Evolutionary conservation across 306 rosid genomes (phyloP), one percentile per base, ranked within the genome.

Genomic region (Begonia peltatifolia): DNA sequence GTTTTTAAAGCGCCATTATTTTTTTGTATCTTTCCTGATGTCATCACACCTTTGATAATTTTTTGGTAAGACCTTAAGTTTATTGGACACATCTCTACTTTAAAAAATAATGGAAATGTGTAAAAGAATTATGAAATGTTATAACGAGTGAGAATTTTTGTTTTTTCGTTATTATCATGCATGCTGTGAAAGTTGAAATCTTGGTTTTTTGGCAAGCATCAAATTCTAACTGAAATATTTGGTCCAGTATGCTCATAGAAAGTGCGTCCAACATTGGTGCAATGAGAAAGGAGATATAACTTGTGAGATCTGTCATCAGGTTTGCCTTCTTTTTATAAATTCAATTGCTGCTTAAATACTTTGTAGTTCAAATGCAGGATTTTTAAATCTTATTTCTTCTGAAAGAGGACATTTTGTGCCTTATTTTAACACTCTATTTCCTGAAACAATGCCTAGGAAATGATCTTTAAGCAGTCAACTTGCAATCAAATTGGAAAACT

Each of bases 261-360:
- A 89, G 72, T 89, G 97, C 43, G 95, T 89, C 53, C 97, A 89
- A 77, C 90, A 78, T 68, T 89, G 97, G 97, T 89, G 97, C 70
- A 70, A 89, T 65, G 97, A 89, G 78, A 89, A 89, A 78, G 97
- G 97, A 48, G 97, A 89, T 75, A 82, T 70, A 54, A 85, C 69
- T 70, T 89, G 97, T 63, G 95, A 85, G 74, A 89, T 89, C 52
- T 89, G 97, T 54, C 95, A 89, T 74, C 87, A 85, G 97, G 97
- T 89, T 71, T 66, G 62, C 59, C 46, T 50, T 4, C 51, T 30
- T 61, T 49, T 9, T 25, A 38, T 23, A 3, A 4, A 53, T n/a
- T 11, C 15, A 3, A 16, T 18, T 9, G 55, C 16, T 50, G 38
- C 38, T 30, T 30, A 30, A 12, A 14, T 52, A 41, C 36, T 46